phyloP scores from a whole-genome alignment of 129 eudicot species.

The Helianthus tuberosus region DNA sequence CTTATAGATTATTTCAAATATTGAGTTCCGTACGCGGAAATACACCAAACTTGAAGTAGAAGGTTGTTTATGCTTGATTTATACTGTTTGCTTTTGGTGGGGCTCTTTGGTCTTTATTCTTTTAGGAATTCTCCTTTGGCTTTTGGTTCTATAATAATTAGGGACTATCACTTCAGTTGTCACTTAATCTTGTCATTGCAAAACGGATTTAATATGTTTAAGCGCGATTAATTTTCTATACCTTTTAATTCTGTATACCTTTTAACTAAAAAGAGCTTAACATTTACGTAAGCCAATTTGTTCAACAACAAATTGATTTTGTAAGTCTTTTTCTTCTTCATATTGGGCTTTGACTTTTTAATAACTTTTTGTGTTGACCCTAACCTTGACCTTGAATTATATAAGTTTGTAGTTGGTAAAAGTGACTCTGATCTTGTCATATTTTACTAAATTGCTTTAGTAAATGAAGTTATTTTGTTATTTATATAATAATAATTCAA shows the following conservation, averaged over 20 bases:
- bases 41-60: background rate
- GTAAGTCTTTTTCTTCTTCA: background rate
- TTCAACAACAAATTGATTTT: constrained; percentile 2
- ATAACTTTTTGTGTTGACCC: background rate
- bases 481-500: background rate
- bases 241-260: background rate
- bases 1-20: constrained; percentile 11
- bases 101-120: constrained; percentile 4
- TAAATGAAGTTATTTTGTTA: background rate
- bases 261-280: background rate
- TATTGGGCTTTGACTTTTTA: background rate
- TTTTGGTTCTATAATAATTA: constrained; percentile 4
- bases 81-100: constrained; percentile 21
- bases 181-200: background rate
- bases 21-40: background rate
- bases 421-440: background rate
- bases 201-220: background rate
- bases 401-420: background rate
- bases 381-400: constrained; percentile 1
- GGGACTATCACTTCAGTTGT: background rate
- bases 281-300: background rate
- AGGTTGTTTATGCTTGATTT: constrained; percentile 17
- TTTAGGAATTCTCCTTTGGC: constrained; percentile 10
- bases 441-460: background rate
- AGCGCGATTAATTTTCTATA: background rate